Evolutionary conservation across 352 stramenopile species (phyloP), one percentile per base, ranked within the genome.

Genomic region (Phytophthora sp.): DNA sequence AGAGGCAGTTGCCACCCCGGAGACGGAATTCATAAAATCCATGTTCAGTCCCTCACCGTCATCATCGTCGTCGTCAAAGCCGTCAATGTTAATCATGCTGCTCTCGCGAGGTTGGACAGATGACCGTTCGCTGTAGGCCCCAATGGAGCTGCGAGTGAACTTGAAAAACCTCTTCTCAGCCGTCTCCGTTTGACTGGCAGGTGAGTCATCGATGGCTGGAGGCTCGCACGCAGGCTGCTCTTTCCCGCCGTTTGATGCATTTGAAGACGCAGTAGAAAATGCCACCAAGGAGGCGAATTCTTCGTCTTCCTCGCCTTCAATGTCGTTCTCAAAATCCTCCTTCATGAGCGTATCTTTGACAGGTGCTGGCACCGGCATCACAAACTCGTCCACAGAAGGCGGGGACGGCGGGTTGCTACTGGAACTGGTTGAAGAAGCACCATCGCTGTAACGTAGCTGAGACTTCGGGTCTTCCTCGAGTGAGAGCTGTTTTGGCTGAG

Each of bases 1-100:
- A 26, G 73, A 49, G 7, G 60, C 7, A 21, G 27, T 67, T 30
- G 61, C 21, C 13, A 64, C 71, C 35, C 80, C 47, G 20, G 61
- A 74, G 23, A 85, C 64, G 33, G 57, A 79, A 41, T 76, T 76
- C 69, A 95, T 73, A 64, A 95, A 95, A 73, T 93, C 84, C 75
- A 95, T 77, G 79, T 95, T 93, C 49, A 95, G 68, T 9, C 88
- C 72, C 18, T 86, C 79, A 4, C 88, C 73, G 11, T 84, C 71
- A 0, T 64, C 66, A n/a, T 79, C 70, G 1, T 60, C 63, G 9
- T 78, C 74, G 6, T 82, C 69, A 15, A 63, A 41, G 20, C 57
- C 67, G 44, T 79, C 67, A 35, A 71, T 74, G 18, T 70, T 63
- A 30, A 73, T 73, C 52, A 79, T 76, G 63, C 67, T 79, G 53